phyloP scores from a whole-genome alignment of 2,329 filamentous ascomycete genomes.

The Emmonsia crescens region DNA sequence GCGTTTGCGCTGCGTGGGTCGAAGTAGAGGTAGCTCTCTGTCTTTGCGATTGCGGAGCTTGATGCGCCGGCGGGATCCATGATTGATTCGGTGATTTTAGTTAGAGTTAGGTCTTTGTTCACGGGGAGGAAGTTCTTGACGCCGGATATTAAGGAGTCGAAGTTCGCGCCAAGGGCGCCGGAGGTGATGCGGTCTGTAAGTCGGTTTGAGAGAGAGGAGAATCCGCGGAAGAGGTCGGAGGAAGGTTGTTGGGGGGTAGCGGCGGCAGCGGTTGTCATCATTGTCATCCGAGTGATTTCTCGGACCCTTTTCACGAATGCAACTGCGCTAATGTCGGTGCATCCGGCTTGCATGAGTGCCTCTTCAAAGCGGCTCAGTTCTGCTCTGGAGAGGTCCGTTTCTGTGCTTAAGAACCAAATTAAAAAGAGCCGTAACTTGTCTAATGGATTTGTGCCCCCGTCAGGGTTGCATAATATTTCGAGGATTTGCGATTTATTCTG shows the following conservation, averaged over 20 bases:
- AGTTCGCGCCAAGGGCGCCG: conserved; percentile 72
- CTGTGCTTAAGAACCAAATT: conserved; percentile 93
- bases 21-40: conserved; percentile 93
- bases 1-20: conserved; percentile 90
- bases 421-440: conserved; percentile 93
- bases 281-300: conserved; percentile 94
- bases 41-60: conserved; percentile 87
- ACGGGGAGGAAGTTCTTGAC: conserved; percentile 98
- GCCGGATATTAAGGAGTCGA: conserved; percentile 86
- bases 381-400: conserved; percentile 69
- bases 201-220: conserved; percentile 81
- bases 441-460: conserved; percentile 70
- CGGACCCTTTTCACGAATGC: conserved; percentile 84
- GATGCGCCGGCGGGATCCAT: conserved; percentile 92
- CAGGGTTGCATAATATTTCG: conserved; percentile 68
- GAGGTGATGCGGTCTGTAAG: conserved; percentile 92
- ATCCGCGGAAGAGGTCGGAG: conserved; percentile 76
- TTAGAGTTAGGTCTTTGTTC: conserved; percentile 90
- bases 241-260: conserved; percentile 48
- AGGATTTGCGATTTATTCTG: conserved; percentile 82
- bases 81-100: conserved; percentile 94
- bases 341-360: conserved; percentile 61
- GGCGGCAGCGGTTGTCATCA: conserved; percentile 75
- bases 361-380: conserved; percentile 84
- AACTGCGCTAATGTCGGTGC: conserved; percentile 62